Percentiles rank a stretch among this genome's conserved stretches.
phyloP scores from a whole-genome alignment of 345 rosid species.

The Ailanthus altissimus region DNA sequence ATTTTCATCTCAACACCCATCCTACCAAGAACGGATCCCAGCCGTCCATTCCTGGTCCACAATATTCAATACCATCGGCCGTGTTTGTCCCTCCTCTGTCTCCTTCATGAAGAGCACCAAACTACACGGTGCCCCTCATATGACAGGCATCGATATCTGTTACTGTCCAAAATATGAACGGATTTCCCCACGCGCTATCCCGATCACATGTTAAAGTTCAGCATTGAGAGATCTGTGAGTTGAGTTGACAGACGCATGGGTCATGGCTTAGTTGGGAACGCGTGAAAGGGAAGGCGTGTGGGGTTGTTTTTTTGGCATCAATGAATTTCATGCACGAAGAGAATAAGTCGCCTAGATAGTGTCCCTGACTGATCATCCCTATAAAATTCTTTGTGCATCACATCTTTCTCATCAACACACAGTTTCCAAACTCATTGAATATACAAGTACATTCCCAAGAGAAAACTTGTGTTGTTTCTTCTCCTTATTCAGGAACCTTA shows the following conservation, averaged over 20 bases:
- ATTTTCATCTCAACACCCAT: background rate
- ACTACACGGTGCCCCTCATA: conserved; percentile 40
- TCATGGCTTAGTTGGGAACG: conserved; percentile 1
- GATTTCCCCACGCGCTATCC: conserved; percentile 27
- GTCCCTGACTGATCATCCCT: conserved; percentile 24
- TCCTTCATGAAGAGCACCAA: conserved; percentile 33
- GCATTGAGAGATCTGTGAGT: background rate
- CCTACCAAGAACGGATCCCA: conserved; percentile 13
- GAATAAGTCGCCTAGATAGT: conserved; percentile 19
- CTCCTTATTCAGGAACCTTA: background rate
- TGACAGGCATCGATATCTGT: conserved; percentile 39
- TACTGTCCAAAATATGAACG: conserved; percentile 18
- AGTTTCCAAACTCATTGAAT: background rate
- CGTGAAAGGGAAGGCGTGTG: conserved; percentile 26
- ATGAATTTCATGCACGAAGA: conserved; percentile 37
- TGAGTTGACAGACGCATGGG: background rate
- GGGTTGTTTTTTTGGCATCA: conserved; percentile 4
- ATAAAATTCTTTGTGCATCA: conserved; percentile 34
- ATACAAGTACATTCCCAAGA: background rate
- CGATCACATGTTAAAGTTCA: conserved; percentile 3
- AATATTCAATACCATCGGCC: conserved; percentile 31
- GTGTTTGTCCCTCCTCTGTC: conserved; percentile 51
- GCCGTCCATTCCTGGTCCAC: conserved; percentile 41
- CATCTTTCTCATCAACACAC: conserved; percentile 32
- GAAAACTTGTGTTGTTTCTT: background rate